These are phyloP conservation scores for Ceratocystis papillata DNA, from an alignment of 2,329 filamentous ascomycete genomes.

Conservation along the genomic window DNA sequence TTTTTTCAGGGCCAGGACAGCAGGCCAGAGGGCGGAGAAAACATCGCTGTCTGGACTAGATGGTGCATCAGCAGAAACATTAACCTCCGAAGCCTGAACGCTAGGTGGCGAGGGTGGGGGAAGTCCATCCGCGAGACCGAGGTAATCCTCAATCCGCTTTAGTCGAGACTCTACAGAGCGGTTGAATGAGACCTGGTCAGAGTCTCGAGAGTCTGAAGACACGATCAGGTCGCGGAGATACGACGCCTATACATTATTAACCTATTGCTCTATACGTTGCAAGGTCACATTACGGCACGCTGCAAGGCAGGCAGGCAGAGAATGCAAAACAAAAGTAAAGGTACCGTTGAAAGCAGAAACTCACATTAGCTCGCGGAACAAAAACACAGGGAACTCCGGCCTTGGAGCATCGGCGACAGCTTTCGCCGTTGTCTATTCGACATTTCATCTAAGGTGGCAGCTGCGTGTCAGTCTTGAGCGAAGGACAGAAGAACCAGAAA, in stretches of 20 bases:
- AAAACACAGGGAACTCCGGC: slow-evolving; percentile 34
- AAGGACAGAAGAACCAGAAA: slow-evolving; percentile 26
- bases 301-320: no score
- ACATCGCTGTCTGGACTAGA: slow-evolving; percentile 20
- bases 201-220: slow-evolving; percentile 24
- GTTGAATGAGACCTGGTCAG: slow-evolving; percentile 24
- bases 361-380: slow-evolving; percentile 34
- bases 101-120: slow-evolving; percentile 24
- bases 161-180: slow-evolving; percentile 25
- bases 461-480: slow-evolving; percentile 27
- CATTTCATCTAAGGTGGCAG: slow-evolving; percentile 31
- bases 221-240: slow-evolving; percentile 22
- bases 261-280: neutral
- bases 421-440: slow-evolving; percentile 31
- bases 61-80: neutral
- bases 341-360: slow-evolving; percentile 23
- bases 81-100: neutral
- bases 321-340: neutral
- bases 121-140: slow-evolving; percentile 26
- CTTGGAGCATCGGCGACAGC: slow-evolving; percentile 31
- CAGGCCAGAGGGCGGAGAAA: slow-evolving; percentile 29
- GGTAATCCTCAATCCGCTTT: slow-evolving; percentile 28
- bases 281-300: no score
- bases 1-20: slow-evolving; percentile 29
- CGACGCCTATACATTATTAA: slow-evolving; percentile 21